phyloP scores from a whole-genome alignment of 139 green algal species.

The Volvox reticuliferus region DNA sequence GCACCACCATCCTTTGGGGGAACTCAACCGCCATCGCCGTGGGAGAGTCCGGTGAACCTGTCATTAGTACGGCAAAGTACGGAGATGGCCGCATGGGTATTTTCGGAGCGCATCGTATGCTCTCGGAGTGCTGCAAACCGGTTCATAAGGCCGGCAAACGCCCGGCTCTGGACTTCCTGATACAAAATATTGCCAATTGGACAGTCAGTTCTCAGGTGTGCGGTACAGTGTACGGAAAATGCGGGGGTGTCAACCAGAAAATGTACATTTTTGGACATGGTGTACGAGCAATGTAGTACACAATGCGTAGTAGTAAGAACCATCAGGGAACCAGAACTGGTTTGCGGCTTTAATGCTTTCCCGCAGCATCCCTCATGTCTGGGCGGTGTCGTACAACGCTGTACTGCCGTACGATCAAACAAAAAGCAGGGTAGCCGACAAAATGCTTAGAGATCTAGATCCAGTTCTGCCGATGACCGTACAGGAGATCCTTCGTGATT shows the following conservation, averaged over 20 bases:
- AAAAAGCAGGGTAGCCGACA: no score
- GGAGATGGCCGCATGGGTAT: background rate
- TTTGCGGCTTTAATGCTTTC: no score
- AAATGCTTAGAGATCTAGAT: no score
- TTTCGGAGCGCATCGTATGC: background rate
- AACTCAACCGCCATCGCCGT: background rate
- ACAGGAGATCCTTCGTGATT: background rate
- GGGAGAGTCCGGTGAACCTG: background rate
- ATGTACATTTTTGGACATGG: no score
- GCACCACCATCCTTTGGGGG: background rate
- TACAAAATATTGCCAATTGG: background rate
- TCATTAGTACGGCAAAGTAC: background rate
- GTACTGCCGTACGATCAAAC: no score
- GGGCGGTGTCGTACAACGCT: no score
- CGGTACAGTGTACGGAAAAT: background rate
- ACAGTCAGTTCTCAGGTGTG: background rate
- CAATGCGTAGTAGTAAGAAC: no score
- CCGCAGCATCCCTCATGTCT: no score
- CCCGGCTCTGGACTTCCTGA: background rate
- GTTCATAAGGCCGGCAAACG: background rate
- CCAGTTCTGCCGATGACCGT: no score
- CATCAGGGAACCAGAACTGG: no score
- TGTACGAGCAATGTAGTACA: no score
- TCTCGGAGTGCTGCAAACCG: background rate
- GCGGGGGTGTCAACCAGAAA: background rate